Conservation (phyloP, 768 basidiomycete genomes). For the Hygrophorus russula region DNA sequence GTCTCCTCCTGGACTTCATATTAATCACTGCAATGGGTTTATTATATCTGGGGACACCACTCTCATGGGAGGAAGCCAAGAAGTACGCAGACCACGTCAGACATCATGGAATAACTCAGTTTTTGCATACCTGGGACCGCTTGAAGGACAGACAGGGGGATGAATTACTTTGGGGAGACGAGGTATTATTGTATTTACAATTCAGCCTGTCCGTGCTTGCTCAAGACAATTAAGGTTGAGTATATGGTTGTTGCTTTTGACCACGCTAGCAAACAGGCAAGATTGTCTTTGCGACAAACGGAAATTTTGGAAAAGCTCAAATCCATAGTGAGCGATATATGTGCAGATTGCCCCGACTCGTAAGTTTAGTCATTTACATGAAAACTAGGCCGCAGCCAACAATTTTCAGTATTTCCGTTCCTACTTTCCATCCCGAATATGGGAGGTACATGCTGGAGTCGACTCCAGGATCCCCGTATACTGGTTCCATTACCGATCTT, state of each 20-base stretch:
- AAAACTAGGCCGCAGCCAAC: not conserved
- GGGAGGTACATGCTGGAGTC: conserved; percentile 98
- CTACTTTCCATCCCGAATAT: conserved; percentile 96
- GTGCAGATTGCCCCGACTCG: conserved; percentile 47
- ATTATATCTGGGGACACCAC: conserved; percentile 84
- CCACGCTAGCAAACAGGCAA: conserved; percentile 65
- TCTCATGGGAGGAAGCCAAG: conserved; percentile 85
- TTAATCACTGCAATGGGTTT: conserved; percentile 60
- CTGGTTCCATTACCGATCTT: conserved; percentile 76
- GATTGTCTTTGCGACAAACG: conserved; percentile 86
- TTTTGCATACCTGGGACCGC: conserved; percentile 86
- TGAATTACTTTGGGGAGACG: conserved; percentile 95
- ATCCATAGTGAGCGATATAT: conserved; percentile 55
- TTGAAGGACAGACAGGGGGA: conserved; percentile 88
- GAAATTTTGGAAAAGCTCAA: conserved; percentile 82
- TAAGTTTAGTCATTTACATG: conserved; percentile 20
- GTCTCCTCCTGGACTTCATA: not conserved
- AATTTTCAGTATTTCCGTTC: conserved; percentile 49
- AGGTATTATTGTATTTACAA: conserved; percentile 44
- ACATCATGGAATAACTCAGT: conserved; percentile 88
- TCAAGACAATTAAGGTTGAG: conserved; percentile 53
- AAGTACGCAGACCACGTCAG: conserved; percentile 84
- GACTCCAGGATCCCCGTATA: conserved; percentile 92
- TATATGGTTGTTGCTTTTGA: conserved; percentile 92
- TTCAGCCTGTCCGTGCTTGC: not conserved